Evolutionary conservation across 176 grass and related monocot genomes (phyloP), one percentile per base, ranked within the genome.

Genomic region (Thalia dealbata): DNA sequence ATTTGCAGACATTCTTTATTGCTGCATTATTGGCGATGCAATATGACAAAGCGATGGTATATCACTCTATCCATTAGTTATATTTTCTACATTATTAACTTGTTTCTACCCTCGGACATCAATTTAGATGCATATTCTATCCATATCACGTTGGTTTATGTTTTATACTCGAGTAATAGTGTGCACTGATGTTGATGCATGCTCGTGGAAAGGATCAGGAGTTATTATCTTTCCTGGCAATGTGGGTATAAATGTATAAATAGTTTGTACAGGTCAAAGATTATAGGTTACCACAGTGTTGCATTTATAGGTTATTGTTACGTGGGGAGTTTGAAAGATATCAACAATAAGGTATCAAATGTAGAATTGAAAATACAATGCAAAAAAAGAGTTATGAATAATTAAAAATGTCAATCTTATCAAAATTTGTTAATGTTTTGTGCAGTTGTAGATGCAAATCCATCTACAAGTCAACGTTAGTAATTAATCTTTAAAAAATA

Each of bases 1-100:
- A 72, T 63, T 86, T 54, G 73, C 87, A 97, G 95, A 97, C 95
- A 43, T 97, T 97, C 82, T 97, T 97, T 61, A 97, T 97, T 67
- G 90, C 87, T 63, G 95, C 95, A 73, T 73, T 92, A 63, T 86
- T 92, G 24, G 95, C 90, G 14, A 97, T 97, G 95, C 87, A 97
- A 78, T 97, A 97, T 80, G 86, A 97, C 75, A 97, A 78, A 63
- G 85, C 81, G 75, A 67, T 92, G 90, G 90, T 97, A 86, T 59
- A 63, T 22, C 27, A 63, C 48, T 30, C 64, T 14, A 61, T 35
- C 52, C 24, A 9, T 78, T 78, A 48, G 23, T 52, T 28, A 50
- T 60, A 21, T 43, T 14, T 23, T 61, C 22, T 61, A 61, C n/a
- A 24, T 61, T 59, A 8, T 18, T 23, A 61, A 19, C 21, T 61